Conservation (phyloP, 805 yeast species). For the Crinitomyces ghanaensis region DNA sequence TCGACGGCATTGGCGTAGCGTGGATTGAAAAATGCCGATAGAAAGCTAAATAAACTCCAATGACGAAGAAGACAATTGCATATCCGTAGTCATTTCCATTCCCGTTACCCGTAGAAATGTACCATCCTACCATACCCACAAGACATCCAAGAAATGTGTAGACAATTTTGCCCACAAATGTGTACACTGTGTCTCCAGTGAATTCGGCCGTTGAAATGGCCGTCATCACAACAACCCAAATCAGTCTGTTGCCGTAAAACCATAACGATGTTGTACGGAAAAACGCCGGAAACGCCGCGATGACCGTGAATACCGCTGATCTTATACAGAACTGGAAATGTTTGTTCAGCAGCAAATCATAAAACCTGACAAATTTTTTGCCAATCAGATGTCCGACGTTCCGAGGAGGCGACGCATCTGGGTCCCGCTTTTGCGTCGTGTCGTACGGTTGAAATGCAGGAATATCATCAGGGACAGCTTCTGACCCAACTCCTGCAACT, state of each 20-base stretch:
- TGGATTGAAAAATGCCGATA: slow-evolving; percentile 24
- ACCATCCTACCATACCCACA: slow-evolving; percentile 27
- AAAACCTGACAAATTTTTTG: slow-evolving; percentile 2
- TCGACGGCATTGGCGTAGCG: slow-evolving; percentile 20
- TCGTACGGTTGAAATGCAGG: slow-evolving; percentile 5
- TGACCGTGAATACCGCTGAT: slow-evolving; percentile 16
- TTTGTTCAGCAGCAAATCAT: slow-evolving; percentile 5
- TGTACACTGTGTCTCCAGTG: slow-evolving; percentile 26
- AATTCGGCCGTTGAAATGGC: slow-evolving; percentile 21
- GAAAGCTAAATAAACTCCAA: slow-evolving; percentile 18
- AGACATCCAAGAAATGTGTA: slow-evolving; percentile 24
- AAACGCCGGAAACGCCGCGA: slow-evolving; percentile 19
- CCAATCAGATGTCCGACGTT: slow-evolving; percentile 19
- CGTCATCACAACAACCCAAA: slow-evolving; percentile 26
- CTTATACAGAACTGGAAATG: slow-evolving; percentile 18
- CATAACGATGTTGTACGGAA: slow-evolving; percentile 17
- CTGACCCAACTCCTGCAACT: too few relatives aligned
- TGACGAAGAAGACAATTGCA: slow-evolving; percentile 21
- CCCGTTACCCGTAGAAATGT: slow-evolving; percentile 25
- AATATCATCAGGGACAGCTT: slow-evolving; percentile 4
- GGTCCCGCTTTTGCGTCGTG: slow-evolving; percentile 18
- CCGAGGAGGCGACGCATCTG: slow-evolving; percentile 24
- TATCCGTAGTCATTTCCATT: slow-evolving; percentile 25
- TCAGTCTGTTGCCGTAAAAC: slow-evolving; percentile 16
- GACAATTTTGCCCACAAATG: slow-evolving; percentile 17